Conservation (phyloP, 305 asterid species). For the Fraxinus baroniana region DNA sequence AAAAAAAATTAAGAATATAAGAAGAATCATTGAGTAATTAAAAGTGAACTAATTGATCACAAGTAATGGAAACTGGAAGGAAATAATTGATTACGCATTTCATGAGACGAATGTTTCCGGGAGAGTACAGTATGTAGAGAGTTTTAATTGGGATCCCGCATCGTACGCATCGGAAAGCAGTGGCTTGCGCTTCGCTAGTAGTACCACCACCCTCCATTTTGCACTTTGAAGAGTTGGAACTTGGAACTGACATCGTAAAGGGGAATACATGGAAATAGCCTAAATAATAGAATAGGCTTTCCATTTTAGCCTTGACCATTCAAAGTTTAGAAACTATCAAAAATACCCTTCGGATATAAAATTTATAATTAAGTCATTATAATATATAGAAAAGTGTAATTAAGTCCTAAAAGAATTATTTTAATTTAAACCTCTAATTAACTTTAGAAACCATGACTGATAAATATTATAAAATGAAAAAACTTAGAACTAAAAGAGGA, state of each 20-base stretch:
- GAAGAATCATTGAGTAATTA: background rate
- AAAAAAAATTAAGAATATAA: background rate
- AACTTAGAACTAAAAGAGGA: too few relatives aligned
- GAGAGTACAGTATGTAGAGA: conserved; percentile 84
- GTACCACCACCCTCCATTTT: conserved; percentile 34
- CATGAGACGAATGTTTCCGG: conserved; percentile 91
- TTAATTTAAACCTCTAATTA: too few relatives aligned
- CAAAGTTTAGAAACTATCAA: too few relatives aligned
- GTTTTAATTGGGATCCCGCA: conserved; percentile 64
- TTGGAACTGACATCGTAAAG: background rate
- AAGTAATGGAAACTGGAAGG: background rate
- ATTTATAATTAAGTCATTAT: too few relatives aligned
- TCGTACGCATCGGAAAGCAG: conserved; percentile 56
- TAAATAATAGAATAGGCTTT: too few relatives aligned
- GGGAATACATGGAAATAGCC: too few relatives aligned
- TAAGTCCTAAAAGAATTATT: too few relatives aligned
- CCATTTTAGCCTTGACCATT: too few relatives aligned
- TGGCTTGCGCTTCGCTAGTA: conserved; percentile 16
- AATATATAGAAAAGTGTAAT: too few relatives aligned
- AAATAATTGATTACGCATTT: conserved; percentile 54
- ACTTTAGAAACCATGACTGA: too few relatives aligned
- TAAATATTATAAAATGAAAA: too few relatives aligned
- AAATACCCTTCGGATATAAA: too few relatives aligned
- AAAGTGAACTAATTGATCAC: background rate
- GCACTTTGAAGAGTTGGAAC: background rate